Base-by-base conservation (phyloP, 768 basidiomycete species). In the Fomitopsis pulvina region DNA sequence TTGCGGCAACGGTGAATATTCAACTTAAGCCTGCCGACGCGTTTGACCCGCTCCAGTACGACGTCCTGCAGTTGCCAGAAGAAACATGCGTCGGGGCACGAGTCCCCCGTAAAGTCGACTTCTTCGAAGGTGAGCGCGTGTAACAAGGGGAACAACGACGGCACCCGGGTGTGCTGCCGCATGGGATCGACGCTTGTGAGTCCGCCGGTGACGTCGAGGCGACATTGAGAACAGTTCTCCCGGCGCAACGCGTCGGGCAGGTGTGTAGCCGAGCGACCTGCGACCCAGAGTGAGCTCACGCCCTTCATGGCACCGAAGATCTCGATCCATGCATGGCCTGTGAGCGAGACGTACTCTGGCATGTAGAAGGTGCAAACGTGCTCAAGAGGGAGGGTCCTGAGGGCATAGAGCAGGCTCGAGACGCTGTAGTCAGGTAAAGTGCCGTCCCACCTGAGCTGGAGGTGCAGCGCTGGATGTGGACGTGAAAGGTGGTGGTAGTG, bases 1-100 rank as follows among this genome's bases (percentile, higher is more conserved):
- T 48, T 48, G n/a, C 38, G 34, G 47, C 47, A 48, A 22, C 28
- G 47, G 11, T 16, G 18, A 22, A 48, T n/a, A n/a, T 3, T 16
- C 12, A 48, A 8, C 34, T 48, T 27, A 10, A 48, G 24, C 37
- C 21, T 21, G 34, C 25, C 21, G 22, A 16, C 3, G 37, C 18
- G 47, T 24, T 29, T 39, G 21, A 14, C 4, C 9, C 45, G 45
- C 30, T 47, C 45, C n/a, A 48, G 27, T 8, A 48, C 25, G 9
- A 25, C 14, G 37, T 48, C 28, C 26, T 48, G 47, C 25, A 48
- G 34, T 16, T 48, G 37, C 47, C 14, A 24, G 25, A 39, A 48
- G 47, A 48, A 39, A 3, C 4, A 25, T 24, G 47, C 38, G 14
- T 48, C 47, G 9, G 21, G 37, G 25, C 27, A 25, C 5, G 38